Evolutionary conservation across 2,329 filamentous ascomycete genomes (phyloP).

Genomic region (Monosporascus sp.): DNA sequence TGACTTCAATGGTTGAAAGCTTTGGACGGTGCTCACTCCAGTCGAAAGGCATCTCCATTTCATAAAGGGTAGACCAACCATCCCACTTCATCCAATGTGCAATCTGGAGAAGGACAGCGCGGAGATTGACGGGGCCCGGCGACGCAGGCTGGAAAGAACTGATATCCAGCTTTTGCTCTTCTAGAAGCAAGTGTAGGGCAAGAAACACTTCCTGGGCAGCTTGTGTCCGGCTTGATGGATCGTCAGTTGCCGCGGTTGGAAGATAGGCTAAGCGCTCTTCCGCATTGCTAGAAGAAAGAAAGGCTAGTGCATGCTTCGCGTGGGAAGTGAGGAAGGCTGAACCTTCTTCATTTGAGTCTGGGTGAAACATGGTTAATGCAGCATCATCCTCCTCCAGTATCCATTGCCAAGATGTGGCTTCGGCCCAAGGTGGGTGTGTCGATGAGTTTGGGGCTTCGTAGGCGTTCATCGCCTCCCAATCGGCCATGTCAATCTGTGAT

Average conservation of each 20-base stretch:
- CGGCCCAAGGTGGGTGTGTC: slow-evolving; percentile 52
- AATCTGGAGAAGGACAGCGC: slow-evolving; percentile 75
- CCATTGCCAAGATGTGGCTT: slow-evolving; percentile 66
- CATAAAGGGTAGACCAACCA: slow-evolving; percentile 42
- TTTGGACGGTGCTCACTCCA: slow-evolving; percentile 14
- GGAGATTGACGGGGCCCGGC: slow-evolving; percentile 47
- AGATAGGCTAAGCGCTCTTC: slow-evolving; percentile 57
- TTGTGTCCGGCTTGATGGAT: slow-evolving; percentile 52
- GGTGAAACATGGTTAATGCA: slow-evolving; percentile 20
- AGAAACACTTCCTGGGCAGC: slow-evolving; percentile 64
- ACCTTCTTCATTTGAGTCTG: slow-evolving; percentile 18
- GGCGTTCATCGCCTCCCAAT: slow-evolving; percentile 44
- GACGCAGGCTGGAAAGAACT: slow-evolving; percentile 39
- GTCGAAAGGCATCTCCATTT: slow-evolving; percentile 48
- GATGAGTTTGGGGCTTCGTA: slow-evolving; percentile 43
- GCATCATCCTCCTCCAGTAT: slow-evolving; percentile 51
- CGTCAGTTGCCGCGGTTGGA: slow-evolving; percentile 51
- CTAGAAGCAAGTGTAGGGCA: slow-evolving; percentile 77
- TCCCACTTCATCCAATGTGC: slow-evolving; percentile 74
- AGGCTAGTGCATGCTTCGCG: slow-evolving; percentile 58
- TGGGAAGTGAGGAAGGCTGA: slow-evolving; percentile 42
- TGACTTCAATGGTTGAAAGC: slow-evolving; percentile 2
- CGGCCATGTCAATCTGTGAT: slow-evolving; percentile 21
- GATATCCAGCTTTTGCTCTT: slow-evolving; percentile 80
- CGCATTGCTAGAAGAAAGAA: slow-evolving; percentile 55